Evolutionary conservation across 805 yeast genomes (phyloP).

Genomic region (Kurtzmaniella fragi): DNA sequence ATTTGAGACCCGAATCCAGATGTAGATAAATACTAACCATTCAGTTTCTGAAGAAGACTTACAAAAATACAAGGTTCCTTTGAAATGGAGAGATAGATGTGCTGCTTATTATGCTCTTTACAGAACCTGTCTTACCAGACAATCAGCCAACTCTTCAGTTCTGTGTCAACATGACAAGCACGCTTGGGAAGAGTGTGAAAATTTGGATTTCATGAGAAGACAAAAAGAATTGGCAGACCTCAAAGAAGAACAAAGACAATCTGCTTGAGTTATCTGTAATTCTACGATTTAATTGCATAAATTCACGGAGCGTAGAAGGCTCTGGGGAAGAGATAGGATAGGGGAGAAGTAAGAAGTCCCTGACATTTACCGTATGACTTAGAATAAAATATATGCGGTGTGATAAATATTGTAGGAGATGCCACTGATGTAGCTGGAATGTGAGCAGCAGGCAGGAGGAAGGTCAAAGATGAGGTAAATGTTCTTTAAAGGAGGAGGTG

Average conservation of each 20-base stretch:
- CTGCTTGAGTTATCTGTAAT: conserved; percentile 3
- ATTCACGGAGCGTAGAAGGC: too few species aligned
- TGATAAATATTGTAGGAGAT: too few species aligned
- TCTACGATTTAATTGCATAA: too few species aligned
- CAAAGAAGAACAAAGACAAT: conserved; percentile 38
- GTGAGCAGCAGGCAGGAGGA: too few species aligned
- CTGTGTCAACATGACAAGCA: conserved; percentile 76
- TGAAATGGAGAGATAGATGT: conserved; percentile 80
- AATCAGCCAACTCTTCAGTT: conserved; percentile 36
- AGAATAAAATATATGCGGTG: too few species aligned
- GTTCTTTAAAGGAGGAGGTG: too few species aligned
- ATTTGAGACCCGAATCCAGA: background rate
- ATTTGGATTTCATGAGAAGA: conserved; percentile 75
- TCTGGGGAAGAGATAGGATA: too few species aligned
- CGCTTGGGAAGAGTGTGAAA: conserved; percentile 81
- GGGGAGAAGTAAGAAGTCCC: too few species aligned
- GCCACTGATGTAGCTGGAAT: too few species aligned
- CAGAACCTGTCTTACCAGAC: conserved; percentile 40
- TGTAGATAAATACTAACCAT: conserved; percentile 4
- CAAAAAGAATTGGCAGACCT: conserved; percentile 62
- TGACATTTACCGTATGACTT: too few species aligned
- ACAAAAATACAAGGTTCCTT: conserved; percentile 73
- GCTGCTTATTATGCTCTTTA: conserved; percentile 50
- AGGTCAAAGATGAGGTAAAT: too few species aligned
- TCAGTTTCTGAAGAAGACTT: conserved; percentile 77